Percentiles rank a stretch among this genome's conserved stretches.
These are phyloP conservation scores for Macaranga tanarius DNA, from an alignment of 441 rosid genomes.

Conservation along the genomic window DNA sequence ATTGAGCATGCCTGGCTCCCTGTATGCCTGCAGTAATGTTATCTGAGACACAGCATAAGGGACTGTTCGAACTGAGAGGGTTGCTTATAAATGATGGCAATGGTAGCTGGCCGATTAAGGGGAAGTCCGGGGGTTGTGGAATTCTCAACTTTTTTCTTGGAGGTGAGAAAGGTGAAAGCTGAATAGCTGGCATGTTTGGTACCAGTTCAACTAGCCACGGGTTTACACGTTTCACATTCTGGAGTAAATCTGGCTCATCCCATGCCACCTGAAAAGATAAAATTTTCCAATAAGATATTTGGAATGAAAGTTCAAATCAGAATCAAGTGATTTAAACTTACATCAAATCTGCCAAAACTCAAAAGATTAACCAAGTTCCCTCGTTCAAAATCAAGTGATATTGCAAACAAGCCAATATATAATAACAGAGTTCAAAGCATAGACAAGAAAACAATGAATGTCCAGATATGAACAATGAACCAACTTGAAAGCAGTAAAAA, in stretches of 20 bases:
- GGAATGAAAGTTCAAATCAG: constrained; percentile 4
- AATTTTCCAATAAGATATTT: neutral
- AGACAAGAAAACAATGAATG: no score
- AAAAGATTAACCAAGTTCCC: neutral
- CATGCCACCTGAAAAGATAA: constrained; percentile 68
- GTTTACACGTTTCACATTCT: constrained; percentile 84
- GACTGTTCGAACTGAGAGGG: constrained; percentile 53
- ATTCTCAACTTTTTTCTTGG: constrained; percentile 80
- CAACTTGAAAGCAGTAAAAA: neutral
- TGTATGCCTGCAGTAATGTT: constrained; percentile 98
- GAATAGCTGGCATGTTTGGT: constrained; percentile 66
- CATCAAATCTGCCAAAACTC: neutral
- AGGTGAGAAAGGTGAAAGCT: constrained; percentile 69
- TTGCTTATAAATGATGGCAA: constrained; percentile 65
- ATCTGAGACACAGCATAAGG: constrained; percentile 64
- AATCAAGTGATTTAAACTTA: neutral
- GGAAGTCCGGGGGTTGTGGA: constrained; percentile 61
- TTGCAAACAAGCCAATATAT: no score
- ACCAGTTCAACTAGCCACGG: constrained; percentile 97
- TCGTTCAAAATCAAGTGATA: neutral
- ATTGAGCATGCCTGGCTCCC: constrained; percentile 99
- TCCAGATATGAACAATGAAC: no score
- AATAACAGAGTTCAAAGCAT: no score
- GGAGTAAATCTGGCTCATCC: constrained; percentile 98
- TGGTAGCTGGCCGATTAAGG: constrained; percentile 51